Base-by-base conservation (phyloP, 2,329 filamentous ascomycete genomes). In the Cytospora schulzeri region DNA sequence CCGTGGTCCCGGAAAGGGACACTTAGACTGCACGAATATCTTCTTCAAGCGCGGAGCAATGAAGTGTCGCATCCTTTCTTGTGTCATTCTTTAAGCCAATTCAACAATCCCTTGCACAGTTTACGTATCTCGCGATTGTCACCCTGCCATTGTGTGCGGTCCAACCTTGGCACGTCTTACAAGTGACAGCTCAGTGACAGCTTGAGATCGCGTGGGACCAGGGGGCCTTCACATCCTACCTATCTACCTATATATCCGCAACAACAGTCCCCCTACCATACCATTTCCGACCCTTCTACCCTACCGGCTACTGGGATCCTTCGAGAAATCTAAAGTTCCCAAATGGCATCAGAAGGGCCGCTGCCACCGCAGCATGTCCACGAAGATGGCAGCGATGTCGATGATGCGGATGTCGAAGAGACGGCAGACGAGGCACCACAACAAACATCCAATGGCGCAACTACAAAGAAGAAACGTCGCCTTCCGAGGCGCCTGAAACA, bases 381-480 rank as follows among this genome's bases (percentile, higher is more conserved):
- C 29, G 83, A 85, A 65, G 84, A 83, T 67, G 87, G 86, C 24
- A 91, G 88, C 73, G 91, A 93, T 74, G 87, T 82, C 17, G 89
- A 67, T 26, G 65, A 91, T 71, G 88, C 90, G 0, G 92, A 95
- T 74, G 91, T 89, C 1, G 93, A 96, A 73, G 92, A 95, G 73
- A 96, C 92, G 53, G 91, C 88, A 0, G 92, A 93, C 60, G 93
- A 97, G 73, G 83, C 83, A n/a, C 48, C 60, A 28, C 52, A 53
- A 33, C 78, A 78, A 22, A 71, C 76, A n/a, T 73, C 78, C 17
- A 79, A 80, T 60, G 71, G 76, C 31, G 70, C 76, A 2, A 85
- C 83, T 67, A 81, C 80, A 35, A 91, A 85, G 76, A 88, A 84
- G 75, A 88, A 88, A 75, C 85, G 86, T 68, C 88, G 82, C 70